Evolutionary conservation across 2,329 filamentous ascomycete species (phyloP), one percentile per base, ranked within the genome.

Genomic region (Apiospora saccharicola): DNA sequence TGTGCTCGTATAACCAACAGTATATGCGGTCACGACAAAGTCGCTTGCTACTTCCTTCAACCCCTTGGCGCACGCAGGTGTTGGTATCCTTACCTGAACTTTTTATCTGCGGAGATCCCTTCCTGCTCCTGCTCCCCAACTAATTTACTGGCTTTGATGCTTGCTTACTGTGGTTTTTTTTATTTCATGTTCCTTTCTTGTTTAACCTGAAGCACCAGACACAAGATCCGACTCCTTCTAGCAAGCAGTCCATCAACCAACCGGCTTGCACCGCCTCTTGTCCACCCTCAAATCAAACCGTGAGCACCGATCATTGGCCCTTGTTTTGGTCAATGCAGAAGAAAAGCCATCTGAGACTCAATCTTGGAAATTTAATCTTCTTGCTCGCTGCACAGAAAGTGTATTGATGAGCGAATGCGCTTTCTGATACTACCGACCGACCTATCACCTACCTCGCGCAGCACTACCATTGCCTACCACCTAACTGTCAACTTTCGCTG

Each of bases 1-100:
- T 5, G 34, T 41, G 57, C 57, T 64, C 57, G 57, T 64, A 64
- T 64, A 64, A 41, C 57, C 57, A 41, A 22, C 57, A 8, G 57
- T 64, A 64, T 64, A 64, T 41, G 57, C 57, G 19, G 57, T 64
- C 22, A 64, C 57, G 41, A 51, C 30, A 41, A 64, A 61, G 30
- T 64, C 34, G 57, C 57, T 41, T 64, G 57, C 41, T n/a, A 14
- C 57, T 64, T 64, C 57, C 57, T 64, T 64, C 34, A 37, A 64
- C 57, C 19, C 34, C 57, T 64, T n/a, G 22, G 46, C 46, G 57
- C 34, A 37, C 41, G 57, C 57, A 64, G 19, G 19, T 64, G 34
- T 64, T 64, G 41, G 57, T n/a, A 64, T 64, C 19, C 30, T 37
- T 37, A 37, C 16, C 30, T 37, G 37, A 3, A 7, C 6, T 41